Conservation (phyloP, 2,329 filamentous ascomycete genomes). For the Trichoderma aggressivum region DNA sequence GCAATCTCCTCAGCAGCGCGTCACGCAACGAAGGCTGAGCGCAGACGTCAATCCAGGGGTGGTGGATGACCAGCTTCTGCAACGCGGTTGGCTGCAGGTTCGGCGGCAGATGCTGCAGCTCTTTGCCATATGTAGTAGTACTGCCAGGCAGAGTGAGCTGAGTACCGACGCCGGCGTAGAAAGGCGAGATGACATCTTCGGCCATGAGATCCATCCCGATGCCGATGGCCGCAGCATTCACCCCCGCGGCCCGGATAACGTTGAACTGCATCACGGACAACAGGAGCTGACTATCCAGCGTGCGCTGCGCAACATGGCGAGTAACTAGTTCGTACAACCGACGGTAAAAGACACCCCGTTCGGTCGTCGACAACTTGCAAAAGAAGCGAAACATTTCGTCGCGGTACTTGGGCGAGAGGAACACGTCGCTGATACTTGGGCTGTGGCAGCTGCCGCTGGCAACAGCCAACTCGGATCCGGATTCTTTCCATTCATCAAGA, state of each 20-base stretch:
- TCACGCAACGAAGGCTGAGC: slow-evolving; percentile 17
- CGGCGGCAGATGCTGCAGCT: neutral
- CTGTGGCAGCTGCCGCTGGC: neutral
- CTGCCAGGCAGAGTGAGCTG: neutral
- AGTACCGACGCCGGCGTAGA: neutral
- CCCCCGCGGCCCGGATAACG: slow-evolving; percentile 4
- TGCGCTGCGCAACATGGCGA: neutral
- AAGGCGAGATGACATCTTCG: slow-evolving; percentile 10
- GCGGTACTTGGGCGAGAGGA: neutral
- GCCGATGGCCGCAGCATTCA: neutral
- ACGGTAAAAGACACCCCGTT: neutral
- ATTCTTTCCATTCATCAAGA: neutral
- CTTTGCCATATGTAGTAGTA: neutral
- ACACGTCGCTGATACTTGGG: neutral
- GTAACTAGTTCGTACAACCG: slow-evolving; percentile 7
- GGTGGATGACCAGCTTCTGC: slow-evolving; percentile 18
- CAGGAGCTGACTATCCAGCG: slow-evolving; percentile 8
- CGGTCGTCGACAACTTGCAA: neutral
- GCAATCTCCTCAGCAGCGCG: neutral
- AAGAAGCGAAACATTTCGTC: neutral
- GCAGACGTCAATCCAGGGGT: slow-evolving; percentile 21
- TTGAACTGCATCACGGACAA: slow-evolving; percentile 15
- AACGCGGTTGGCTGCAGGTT: slow-evolving; percentile 18
- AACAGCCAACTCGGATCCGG: neutral
- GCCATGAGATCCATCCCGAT: neutral